Evolutionary conservation across 1,139 yeast genomes (phyloP), one percentile per base, ranked within the genome.

Genomic region (Taiozyma sp.): DNA sequence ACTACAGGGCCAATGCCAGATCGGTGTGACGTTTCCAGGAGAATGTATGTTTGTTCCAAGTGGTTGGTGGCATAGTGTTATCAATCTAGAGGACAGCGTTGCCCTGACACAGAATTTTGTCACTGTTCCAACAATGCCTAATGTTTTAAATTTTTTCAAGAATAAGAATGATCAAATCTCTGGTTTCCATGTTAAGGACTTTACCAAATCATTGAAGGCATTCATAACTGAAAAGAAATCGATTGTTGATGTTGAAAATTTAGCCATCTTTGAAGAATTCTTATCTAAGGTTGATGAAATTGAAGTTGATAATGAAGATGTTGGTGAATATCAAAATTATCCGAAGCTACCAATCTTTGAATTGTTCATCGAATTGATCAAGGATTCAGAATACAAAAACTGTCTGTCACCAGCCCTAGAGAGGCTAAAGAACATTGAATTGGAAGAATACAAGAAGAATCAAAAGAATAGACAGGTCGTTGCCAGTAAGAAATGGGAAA

Each of bases 41-140:
- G 95, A 90, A 65, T 84, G 89, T 57, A 79, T 89, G 77, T 81
- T 86, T 63, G 97, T 90, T 6, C 97, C 97, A 3, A 77, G 91
- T 22, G 95, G 96, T 1, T 90, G 97, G 97, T 90, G 97, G 97
- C 97, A 90, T 70, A 73, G 83, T 42, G 97, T 90, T 28, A 87
- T 89, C 26, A 90, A 90, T 61, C 64, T 90, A 28, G 89, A 85
- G 54, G 91, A 86, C 61, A 75, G 85, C 19, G 84, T 86, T 42
- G 91, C 96, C 0, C 69, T 89, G 60, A 90, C 97, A 0, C 95
- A 88, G 57, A 90, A 90, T 64, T 90, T 89, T 67, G 93, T 88
- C 6, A 95, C 97, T 0, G 64, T 64, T 42, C 74, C 79, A 40
- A 79, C 80, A 49, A 70, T 87, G 29, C 73, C 79, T 22, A 72